Evolutionary conservation across 805 yeast genomes (phyloP).

Genomic region (Candida pseudofarinosa): DNA sequence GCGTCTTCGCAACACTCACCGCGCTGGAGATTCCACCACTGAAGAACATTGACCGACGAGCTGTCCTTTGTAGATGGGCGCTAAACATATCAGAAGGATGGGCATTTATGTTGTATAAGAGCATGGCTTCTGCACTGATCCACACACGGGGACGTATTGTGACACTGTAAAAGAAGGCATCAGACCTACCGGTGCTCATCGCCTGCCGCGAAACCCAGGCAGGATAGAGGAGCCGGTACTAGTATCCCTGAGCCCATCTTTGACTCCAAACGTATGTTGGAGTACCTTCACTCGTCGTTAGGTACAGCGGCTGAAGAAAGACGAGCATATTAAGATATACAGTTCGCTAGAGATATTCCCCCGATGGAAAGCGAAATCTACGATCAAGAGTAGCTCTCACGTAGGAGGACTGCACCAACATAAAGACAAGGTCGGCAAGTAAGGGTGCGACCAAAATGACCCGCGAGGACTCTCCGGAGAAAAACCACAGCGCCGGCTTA

Average conservation of each 20-base stretch:
- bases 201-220: neutral
- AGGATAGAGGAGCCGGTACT: neutral
- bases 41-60: neutral
- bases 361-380: slow-evolving; percentile 15
- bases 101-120: slow-evolving; percentile 13
- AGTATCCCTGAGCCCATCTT: slow-evolving; percentile 2
- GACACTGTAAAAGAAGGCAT: neutral
- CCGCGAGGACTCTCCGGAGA: neutral
- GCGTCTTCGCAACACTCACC: too few species aligned
- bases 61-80: neutral
- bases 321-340: slow-evolving; percentile 15
- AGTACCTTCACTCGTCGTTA: slow-evolving; percentile 15
- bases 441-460: neutral
- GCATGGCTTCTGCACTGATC: neutral
- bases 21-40: too few species aligned
- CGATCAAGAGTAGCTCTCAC: neutral
- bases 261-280: slow-evolving; percentile 18
- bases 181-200: neutral
- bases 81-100: slow-evolving; percentile 12
- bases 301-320: slow-evolving; percentile 16
- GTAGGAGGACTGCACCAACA: slow-evolving; percentile 1
- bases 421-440: slow-evolving; percentile 3
- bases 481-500: too few species aligned
- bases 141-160: slow-evolving; percentile 3
- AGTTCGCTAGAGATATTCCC: slow-evolving; percentile 21